Percentiles rank a stretch among this genome's conserved stretches.
Evolutionary conservation across 2,329 filamentous ascomycete species (phyloP).

Genomic region (Penicillium digitatum): DNA sequence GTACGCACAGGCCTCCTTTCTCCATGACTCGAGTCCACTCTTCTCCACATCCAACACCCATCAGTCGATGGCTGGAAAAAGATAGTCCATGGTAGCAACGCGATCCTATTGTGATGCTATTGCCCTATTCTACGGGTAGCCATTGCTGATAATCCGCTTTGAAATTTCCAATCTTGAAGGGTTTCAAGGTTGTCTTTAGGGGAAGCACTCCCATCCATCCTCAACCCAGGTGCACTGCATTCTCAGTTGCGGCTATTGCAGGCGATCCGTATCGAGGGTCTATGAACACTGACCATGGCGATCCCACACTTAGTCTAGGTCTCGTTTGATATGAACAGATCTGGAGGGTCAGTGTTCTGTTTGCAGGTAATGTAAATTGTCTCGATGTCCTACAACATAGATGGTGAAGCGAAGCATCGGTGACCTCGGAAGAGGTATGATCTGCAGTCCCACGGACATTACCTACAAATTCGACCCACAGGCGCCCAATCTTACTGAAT

Average conservation of each 20-base stretch:
- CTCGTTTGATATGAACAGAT: not conserved
- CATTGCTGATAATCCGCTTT: not conserved
- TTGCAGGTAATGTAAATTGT: not conserved
- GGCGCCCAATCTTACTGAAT: no score
- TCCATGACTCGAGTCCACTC: not conserved
- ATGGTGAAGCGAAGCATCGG: not conserved
- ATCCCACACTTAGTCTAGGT: not conserved
- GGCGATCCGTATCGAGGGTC: not conserved
- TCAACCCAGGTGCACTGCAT: not conserved
- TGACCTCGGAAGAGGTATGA: not conserved
- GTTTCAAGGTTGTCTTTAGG: not conserved
- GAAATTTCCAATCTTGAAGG: not conserved
- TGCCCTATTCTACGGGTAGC: not conserved
- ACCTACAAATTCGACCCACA: not conserved
- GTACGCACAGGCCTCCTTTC: not conserved
- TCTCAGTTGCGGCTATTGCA: not conserved
- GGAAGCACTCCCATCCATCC: not conserved
- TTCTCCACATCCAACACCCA: no score
- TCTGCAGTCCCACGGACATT: not conserved
- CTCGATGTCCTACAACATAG: not conserved
- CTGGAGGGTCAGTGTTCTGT: not conserved
- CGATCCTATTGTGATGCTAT: not conserved
- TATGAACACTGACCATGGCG: not conserved
- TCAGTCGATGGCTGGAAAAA: not conserved
- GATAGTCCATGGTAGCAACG: not conserved